These are phyloP conservation scores for Leccinellum luteum DNA, from an alignment of 768 basidiomycete genomes.

Conservation along the genomic window DNA sequence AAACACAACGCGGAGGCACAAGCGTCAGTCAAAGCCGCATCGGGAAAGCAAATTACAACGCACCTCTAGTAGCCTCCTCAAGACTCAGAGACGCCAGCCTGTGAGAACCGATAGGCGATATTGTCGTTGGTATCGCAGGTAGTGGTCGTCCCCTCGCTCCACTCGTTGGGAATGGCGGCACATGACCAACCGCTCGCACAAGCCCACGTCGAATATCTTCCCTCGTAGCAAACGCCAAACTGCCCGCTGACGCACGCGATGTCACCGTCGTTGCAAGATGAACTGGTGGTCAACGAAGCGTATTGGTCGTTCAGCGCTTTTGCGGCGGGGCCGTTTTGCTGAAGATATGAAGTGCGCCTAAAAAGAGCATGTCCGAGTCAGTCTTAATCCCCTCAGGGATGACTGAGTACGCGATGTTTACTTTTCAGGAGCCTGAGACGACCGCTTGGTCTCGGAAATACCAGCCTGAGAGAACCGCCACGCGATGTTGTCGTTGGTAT, in stretches of 20 bases:
- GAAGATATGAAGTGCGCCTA: constrained; percentile 19
- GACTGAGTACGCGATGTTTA: neutral
- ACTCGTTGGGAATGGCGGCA: constrained; percentile 26
- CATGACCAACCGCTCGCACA: constrained; percentile 17
- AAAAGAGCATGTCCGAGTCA: neutral
- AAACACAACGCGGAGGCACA: neutral
- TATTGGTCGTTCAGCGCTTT: constrained; percentile 26
- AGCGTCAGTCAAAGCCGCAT: neutral
- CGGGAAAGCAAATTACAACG: neutral
- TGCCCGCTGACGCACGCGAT: constrained; percentile 19
- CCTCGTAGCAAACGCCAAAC: constrained; percentile 16
- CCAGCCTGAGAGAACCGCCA: constrained; percentile 11
- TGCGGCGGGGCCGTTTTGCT: constrained; percentile 25
- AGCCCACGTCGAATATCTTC: constrained; percentile 10
- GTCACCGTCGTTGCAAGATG: constrained; percentile 17
- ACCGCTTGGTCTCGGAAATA: constrained; percentile 14
- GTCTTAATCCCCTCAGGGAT: neutral
- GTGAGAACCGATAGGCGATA: constrained; percentile 18
- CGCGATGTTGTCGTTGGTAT: constrained; percentile 8
- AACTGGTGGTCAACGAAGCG: constrained; percentile 9
- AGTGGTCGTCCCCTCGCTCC: constrained; percentile 15
- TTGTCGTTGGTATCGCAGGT: constrained; percentile 16
- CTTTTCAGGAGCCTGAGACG: neutral
- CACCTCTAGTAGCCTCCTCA: constrained; percentile 5
- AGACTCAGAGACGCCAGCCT: constrained; percentile 18